Evolutionary conservation across 805 yeast genomes (phyloP).

Genomic region (Saturnispora quitensis): DNA sequence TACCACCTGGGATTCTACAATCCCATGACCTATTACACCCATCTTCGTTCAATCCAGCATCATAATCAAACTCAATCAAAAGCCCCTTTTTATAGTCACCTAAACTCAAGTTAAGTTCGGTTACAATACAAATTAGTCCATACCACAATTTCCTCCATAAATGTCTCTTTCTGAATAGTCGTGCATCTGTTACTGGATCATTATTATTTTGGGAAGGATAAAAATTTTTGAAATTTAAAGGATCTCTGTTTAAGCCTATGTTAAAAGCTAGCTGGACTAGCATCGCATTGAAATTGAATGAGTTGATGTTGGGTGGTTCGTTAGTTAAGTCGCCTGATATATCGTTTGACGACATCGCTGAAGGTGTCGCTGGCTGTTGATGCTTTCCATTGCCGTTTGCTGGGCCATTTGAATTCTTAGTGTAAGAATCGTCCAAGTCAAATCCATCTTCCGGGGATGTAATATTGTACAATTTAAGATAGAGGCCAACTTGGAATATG

Average conservation of each 20-base stretch:
- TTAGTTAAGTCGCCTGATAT: constrained; percentile 29
- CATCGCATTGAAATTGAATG: constrained; percentile 28
- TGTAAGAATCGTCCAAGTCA: constrained; percentile 34
- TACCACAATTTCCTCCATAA: constrained; percentile 35
- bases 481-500: constrained; percentile 52
- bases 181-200: constrained; percentile 24
- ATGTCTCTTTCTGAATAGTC: constrained; percentile 28
- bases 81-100: constrained; percentile 31
- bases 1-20: constrained; percentile 31
- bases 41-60: constrained; percentile 26
- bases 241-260: constrained; percentile 42
- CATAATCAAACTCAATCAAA: constrained; percentile 30
- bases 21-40: constrained; percentile 28
- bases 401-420: constrained; percentile 20
- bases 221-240: constrained; percentile 31
- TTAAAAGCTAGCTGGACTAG: constrained; percentile 37
- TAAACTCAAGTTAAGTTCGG: constrained; percentile 28
- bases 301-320: constrained; percentile 29
- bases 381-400: constrained; percentile 9
- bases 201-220: constrained; percentile 19
- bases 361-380: constrained; percentile 9
- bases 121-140: constrained; percentile 26
- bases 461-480: constrained; percentile 44
- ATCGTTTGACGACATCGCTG: constrained; percentile 23
- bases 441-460: constrained; percentile 51